Evolutionary conservation across 805 yeast species (phyloP).

Genomic region (Myxozyma vanderwaltii): DNA sequence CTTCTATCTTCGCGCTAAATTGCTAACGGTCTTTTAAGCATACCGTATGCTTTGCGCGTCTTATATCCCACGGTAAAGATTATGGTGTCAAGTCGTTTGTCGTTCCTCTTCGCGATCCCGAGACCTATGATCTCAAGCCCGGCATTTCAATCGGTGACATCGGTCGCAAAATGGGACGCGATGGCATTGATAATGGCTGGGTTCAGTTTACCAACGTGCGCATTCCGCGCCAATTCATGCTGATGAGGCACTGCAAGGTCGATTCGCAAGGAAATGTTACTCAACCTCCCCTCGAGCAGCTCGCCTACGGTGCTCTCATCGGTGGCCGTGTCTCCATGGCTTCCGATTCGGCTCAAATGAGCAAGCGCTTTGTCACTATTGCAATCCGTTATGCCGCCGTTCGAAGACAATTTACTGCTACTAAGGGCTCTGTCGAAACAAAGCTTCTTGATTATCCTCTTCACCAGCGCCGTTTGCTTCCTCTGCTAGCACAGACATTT

Average conservation of each 20-base stretch:
- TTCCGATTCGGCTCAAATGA: slow-evolving; percentile 75
- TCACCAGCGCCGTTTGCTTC: slow-evolving; percentile 85
- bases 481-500: slow-evolving; percentile 78
- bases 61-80: slow-evolving; percentile 78
- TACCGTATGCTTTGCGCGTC: slow-evolving; percentile 79
- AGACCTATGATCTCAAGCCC: slow-evolving; percentile 66
- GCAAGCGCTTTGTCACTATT: slow-evolving; percentile 77
- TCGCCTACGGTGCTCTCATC: slow-evolving; percentile 82
- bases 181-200: slow-evolving; percentile 97
- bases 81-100: slow-evolving; percentile 91
- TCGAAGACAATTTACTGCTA: slow-evolving; percentile 75
- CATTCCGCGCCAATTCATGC: slow-evolving; percentile 81
- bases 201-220: slow-evolving; percentile 83
- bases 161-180: slow-evolving; percentile 94
- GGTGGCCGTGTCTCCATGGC: slow-evolving; percentile 93
- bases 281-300: slow-evolving; percentile 82
- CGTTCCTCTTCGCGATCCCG: slow-evolving; percentile 80
- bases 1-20: neutral
- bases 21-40: slow-evolving; percentile 47
- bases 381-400: slow-evolving; percentile 88
- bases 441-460: slow-evolving; percentile 83
- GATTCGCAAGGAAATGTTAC: slow-evolving; percentile 68
- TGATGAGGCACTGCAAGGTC: slow-evolving; percentile 76
- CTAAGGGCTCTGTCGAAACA: slow-evolving; percentile 55
- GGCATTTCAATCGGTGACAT: slow-evolving; percentile 89